Base-by-base conservation (phyloP, 169 alveolate genomes). In the Plasmodium coatneyi region DNA sequence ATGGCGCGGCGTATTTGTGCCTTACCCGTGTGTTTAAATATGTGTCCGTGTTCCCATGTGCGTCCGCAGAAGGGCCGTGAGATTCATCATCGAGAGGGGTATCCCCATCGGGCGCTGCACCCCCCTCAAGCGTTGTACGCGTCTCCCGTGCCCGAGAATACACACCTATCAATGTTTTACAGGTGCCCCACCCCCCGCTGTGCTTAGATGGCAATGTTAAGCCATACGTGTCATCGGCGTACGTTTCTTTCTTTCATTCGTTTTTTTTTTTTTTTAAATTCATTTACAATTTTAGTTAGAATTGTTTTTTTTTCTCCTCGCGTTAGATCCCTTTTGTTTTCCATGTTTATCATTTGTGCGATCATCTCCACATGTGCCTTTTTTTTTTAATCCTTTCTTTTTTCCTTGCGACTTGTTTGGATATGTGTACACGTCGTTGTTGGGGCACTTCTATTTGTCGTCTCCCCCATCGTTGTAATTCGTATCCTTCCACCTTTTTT, bases 231-330 rank as follows among this genome's bases (percentile, higher is more conserved):
- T 78, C 46, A 78, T 78, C n/a, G 32, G 76, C 22, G 34, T 87
- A 87, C 46, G 30, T 56, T 30, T 87, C 60, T 32, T 78, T 87
- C 81, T 71, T 19, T 78, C 49, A 78, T 46, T 76, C 78, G 22
- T 87, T 87, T 87, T 76, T 19, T 87, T 71, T 87, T 46, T 76
- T 87, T 56, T 87, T 86, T 86, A n/a, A 76, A 76, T 74, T 86
- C 87, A 30, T 56, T 74, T 16, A 86, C 71, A 54, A 86, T 74
- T 86, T 86, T 86, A 76, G 43, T 78, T 22, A 86, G 28, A 5
- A 76, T 39, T 30, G 79, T n/a, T 74, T 72, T 49, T 74, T 72
- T 34, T 84, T 14, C 39, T 56, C 5, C 60, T 34, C n/a, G 25
- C 39, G 30, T 41, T 10, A 83, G 16, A 22, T 34, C 25, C 54